Conservation (phyloP, 768 basidiomycete genomes). For the Harrya chromipes region DNA sequence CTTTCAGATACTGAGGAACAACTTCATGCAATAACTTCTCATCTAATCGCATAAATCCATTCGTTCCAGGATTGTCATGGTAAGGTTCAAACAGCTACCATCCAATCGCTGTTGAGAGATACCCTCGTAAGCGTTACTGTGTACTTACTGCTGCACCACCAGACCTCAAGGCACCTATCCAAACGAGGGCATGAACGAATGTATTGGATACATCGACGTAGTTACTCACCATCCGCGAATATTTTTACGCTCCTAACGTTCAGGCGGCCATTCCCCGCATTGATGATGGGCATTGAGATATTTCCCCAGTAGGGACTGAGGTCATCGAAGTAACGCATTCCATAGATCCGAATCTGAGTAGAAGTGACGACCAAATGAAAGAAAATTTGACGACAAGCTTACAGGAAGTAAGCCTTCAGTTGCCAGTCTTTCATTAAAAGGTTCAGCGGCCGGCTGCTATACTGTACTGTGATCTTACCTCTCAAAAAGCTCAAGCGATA, state of each 20-base stretch:
- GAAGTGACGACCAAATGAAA: neutral
- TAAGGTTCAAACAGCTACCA: slow-evolving; percentile 77
- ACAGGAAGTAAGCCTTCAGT: slow-evolving; percentile 60
- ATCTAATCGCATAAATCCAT: slow-evolving; percentile 74
- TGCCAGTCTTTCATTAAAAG: slow-evolving; percentile 50
- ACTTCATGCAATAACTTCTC: slow-evolving; percentile 57
- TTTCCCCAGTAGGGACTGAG: slow-evolving; percentile 73
- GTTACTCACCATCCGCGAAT: slow-evolving; percentile 52
- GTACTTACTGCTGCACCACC: slow-evolving; percentile 78
- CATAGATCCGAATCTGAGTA: slow-evolving; percentile 70
- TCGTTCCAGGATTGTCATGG: slow-evolving; percentile 68
- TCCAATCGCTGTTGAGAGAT: neutral
- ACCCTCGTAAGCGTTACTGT: neutral
- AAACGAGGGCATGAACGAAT: neutral
- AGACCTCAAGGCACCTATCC: slow-evolving; percentile 78
- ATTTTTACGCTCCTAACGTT: slow-evolving; percentile 76
- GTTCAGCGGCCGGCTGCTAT: neutral
- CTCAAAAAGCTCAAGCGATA: slow-evolving; percentile 71
- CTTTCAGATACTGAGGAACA: slow-evolving; percentile 67
- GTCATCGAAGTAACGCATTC: slow-evolving; percentile 72
- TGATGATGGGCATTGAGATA: slow-evolving; percentile 49
- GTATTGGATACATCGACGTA: neutral
- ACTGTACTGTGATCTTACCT: slow-evolving; percentile 38
- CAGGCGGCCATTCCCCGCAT: slow-evolving; percentile 58
- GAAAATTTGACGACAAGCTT: slow-evolving; percentile 11